phyloP scores from a whole-genome alignment of 192 early-diverging fungal species.

The Backusella luteola region DNA sequence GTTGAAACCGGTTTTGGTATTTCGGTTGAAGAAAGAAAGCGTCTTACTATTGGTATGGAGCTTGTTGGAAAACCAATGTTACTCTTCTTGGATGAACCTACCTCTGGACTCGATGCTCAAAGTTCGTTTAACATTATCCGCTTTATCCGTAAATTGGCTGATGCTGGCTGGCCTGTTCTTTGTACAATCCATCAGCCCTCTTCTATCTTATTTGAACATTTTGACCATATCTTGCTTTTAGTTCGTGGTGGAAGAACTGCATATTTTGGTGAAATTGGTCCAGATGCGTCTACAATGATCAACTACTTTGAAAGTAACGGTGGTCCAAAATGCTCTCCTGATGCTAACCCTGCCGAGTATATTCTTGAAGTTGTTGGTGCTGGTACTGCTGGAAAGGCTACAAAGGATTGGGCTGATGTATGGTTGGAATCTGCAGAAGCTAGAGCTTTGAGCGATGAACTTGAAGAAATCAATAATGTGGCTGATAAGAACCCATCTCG shows the following conservation, averaged over 20 bases:
- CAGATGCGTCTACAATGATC: conserved; percentile 62
- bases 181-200: conserved; percentile 90
- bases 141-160: conserved; percentile 66
- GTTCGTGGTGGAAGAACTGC: conserved; percentile 79
- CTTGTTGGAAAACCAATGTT: conserved; percentile 76
- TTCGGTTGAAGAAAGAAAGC: conserved; percentile 78
- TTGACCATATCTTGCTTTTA: conserved; percentile 79
- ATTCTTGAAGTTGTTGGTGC: conserved; percentile 80
- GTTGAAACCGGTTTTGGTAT: conserved; percentile 61
- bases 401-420: conserved; percentile 67
- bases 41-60: conserved; percentile 82
- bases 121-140: conserved; percentile 72
- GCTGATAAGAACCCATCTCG: conserved; percentile 33
- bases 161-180: conserved; percentile 67
- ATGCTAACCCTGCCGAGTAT: conserved; percentile 83
- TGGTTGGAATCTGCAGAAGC: conserved; percentile 65
- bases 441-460: conserved; percentile 36
- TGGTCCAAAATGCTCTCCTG: conserved; percentile 59
- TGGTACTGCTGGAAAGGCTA: conserved; percentile 48
- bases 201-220: conserved; percentile 76
- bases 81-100: conserved; percentile 75
- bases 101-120: conserved; percentile 76
- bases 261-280: conserved; percentile 80
- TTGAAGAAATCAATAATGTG: conserved; percentile 47
- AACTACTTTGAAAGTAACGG: conserved; percentile 74